Conservation (phyloP, 306 rosid genomes). For the Macrotyloma uniflorum region DNA sequence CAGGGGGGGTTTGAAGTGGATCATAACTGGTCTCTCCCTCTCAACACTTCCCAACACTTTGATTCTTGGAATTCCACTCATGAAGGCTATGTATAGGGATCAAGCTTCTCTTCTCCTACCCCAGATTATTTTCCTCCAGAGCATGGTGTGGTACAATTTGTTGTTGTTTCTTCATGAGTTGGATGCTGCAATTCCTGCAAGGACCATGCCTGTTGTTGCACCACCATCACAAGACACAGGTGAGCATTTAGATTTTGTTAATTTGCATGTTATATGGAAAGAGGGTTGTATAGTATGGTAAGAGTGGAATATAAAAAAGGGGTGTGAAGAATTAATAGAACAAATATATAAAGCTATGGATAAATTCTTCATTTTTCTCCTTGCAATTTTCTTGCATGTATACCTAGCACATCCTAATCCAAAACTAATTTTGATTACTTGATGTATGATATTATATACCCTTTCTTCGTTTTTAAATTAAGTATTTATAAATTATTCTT, state of each 20-base stretch:
- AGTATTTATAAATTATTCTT: slow-evolving; percentile 34
- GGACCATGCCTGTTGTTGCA: slow-evolving; percentile 52
- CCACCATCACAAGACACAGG: slow-evolving; percentile 70
- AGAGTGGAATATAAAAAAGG: not conserved
- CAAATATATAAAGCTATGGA: not conserved
- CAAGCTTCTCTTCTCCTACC: slow-evolving; percentile 63
- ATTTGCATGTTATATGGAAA: slow-evolving; percentile 10
- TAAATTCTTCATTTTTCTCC: not conserved
- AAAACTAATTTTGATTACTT: not conserved
- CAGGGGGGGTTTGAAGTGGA: slow-evolving; percentile 65
- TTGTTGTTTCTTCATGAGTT: slow-evolving; percentile 81
- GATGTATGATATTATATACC: slow-evolving; percentile 10
- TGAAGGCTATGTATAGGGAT: slow-evolving; percentile 85
- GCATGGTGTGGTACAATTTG: slow-evolving; percentile 87
- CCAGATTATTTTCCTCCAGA: slow-evolving; percentile 85
- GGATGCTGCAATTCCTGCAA: slow-evolving; percentile 59
- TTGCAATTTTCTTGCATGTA: not conserved
- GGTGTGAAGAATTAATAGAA: not conserved
- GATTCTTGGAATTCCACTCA: slow-evolving; percentile 86
- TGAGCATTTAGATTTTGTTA: slow-evolving; percentile 36
- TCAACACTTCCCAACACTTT: slow-evolving; percentile 93
- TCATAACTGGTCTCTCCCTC: slow-evolving; percentile 81
- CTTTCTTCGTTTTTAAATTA: slow-evolving; percentile 29
- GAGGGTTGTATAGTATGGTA: not conserved
- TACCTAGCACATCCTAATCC: not conserved